These are phyloP conservation scores for Argentina anserina DNA, from an alignment of 306 rosid genomes.

Conservation along the genomic window DNA sequence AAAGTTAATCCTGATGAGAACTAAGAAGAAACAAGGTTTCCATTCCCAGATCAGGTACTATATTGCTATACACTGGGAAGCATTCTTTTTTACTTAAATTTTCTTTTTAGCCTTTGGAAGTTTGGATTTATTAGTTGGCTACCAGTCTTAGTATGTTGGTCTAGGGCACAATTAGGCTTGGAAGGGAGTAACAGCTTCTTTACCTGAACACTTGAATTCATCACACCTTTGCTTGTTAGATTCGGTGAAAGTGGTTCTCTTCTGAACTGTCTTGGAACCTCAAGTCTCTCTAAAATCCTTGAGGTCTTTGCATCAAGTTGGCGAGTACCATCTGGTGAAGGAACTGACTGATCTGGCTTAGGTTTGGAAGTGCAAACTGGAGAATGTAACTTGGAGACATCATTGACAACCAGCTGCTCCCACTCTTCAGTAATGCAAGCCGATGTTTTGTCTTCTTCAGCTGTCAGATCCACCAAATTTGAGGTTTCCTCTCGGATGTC, in stretches of 20 bases:
- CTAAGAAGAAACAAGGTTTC: background rate
- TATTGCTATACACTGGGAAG: background rate
- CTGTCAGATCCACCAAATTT: background rate
- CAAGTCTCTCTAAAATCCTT: conserved; percentile 79
- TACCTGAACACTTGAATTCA: conserved; percentile 19
- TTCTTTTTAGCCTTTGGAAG: conserved; percentile 67
- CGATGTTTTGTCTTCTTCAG: conserved; percentile 1
- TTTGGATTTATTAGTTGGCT: conserved; percentile 65
- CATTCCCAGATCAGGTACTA: conserved; percentile 3
- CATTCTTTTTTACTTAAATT: conserved; percentile 34
- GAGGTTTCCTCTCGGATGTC: background rate
- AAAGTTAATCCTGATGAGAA: background rate
- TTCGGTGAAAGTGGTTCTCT: conserved; percentile 36
- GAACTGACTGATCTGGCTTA: conserved; percentile 39
- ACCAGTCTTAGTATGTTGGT: conserved; percentile 27
- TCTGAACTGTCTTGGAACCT: conserved; percentile 62
- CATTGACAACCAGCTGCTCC: conserved; percentile 65
- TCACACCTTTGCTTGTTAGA: conserved; percentile 30
- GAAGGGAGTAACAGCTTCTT: conserved; percentile 46
- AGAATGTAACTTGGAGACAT: conserved; percentile 44
- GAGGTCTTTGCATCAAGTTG: conserved; percentile 57
- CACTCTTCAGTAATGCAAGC: conserved; percentile 56
- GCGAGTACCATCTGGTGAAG: conserved; percentile 36
- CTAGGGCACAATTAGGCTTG: conserved; percentile 37
- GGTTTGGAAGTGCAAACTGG: conserved; percentile 40